Evolutionary conservation across 2,329 filamentous ascomycete genomes (phyloP), one percentile per base, ranked within the genome.

Genomic region (Tolypocladium cylindrosporum): DNA sequence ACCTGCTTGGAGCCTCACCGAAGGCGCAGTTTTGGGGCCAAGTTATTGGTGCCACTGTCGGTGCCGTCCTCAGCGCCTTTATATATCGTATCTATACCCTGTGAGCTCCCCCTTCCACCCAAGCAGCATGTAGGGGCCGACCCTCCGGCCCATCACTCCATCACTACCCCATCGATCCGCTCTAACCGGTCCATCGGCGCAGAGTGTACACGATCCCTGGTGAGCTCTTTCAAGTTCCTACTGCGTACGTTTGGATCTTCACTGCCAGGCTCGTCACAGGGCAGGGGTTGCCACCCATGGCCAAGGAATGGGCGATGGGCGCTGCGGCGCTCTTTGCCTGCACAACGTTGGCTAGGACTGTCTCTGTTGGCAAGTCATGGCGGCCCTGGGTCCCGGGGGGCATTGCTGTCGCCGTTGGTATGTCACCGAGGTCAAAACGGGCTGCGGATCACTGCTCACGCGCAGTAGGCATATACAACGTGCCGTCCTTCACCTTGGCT

Each of bases 21-120:
- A 94, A 89, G 65, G 94, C 94, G 0, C 94, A 99, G 67, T 99
- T 99, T 70, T 97, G 90, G 80, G 94, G 94, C 1, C 94, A 99
- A 69, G 84, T 97, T 24, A 92, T 99, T 56, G 94, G 94, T 5
- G 90, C 88, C 41, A 87, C 90, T 0, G 85, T 90, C 2, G 94
- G 94, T 1, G 92, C 94, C 1, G 80, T 97, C 13, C 81, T 96
- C 7, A 93, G 89, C 60, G 91, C 93, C 0, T 82, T 88, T 3
- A 88, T 97, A 3, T 99, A 99, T 71, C 87, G 87, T 59, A 77
- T 97, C 16, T 99, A 99, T 68, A 93, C 91, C 2, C 67, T 74
- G 78, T 80, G 42, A 58, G 60, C 27, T 4, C 55, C 48, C 16
- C 19, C 48, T 8, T 19, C 16, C 16, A 7, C 27, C 16, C 48